Percentiles rank a stretch among this genome's conserved stretches.
Conservation (phyloP, 179 eudicot genomes). For the Vitellaria paradoxa region DNA sequence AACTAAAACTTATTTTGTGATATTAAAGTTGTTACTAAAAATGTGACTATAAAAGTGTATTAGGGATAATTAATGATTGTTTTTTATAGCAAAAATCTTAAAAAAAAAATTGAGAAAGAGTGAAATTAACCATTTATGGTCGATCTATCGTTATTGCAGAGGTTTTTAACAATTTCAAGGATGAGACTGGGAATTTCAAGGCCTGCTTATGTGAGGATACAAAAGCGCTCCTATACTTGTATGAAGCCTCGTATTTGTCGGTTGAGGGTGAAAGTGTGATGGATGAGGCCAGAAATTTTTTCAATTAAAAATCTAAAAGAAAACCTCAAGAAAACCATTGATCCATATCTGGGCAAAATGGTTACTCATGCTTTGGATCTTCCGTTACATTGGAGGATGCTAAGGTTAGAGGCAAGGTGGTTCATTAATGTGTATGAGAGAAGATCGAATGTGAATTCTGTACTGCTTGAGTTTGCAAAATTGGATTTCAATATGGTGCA, state of each 20-base stretch:
- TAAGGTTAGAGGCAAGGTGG: too few relatives aligned
- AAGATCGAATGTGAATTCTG: neutral
- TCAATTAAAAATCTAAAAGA: constrained; percentile 18
- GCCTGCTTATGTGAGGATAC: constrained; percentile 17
- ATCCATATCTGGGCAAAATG: neutral
- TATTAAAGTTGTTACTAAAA: too few relatives aligned
- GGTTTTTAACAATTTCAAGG: constrained; percentile 19
- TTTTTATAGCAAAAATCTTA: too few relatives aligned
- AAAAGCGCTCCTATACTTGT: constrained; percentile 20
- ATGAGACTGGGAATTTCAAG: constrained; percentile 21
- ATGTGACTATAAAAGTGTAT: too few relatives aligned
- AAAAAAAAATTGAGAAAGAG: too few relatives aligned
- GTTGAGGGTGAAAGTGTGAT: constrained; percentile 14
- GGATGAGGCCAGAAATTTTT: constrained; percentile 25
- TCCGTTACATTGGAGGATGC: constrained; percentile 24
- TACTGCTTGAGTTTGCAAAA: constrained; percentile 20
- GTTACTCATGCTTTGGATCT: constrained; percentile 25
- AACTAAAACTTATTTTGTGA: too few relatives aligned
- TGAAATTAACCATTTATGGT: too few relatives aligned
- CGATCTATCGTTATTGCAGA: too few relatives aligned
- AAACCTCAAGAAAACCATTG: too few relatives aligned
- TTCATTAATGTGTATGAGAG: constrained; percentile 21
- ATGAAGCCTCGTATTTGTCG: constrained; percentile 29
- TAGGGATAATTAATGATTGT: too few relatives aligned
- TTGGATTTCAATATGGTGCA: too few relatives aligned